These are phyloP conservation scores for Mortierella sp. DNA, from an alignment of 371 early-diverging fungal species.

Conservation along the genomic window DNA sequence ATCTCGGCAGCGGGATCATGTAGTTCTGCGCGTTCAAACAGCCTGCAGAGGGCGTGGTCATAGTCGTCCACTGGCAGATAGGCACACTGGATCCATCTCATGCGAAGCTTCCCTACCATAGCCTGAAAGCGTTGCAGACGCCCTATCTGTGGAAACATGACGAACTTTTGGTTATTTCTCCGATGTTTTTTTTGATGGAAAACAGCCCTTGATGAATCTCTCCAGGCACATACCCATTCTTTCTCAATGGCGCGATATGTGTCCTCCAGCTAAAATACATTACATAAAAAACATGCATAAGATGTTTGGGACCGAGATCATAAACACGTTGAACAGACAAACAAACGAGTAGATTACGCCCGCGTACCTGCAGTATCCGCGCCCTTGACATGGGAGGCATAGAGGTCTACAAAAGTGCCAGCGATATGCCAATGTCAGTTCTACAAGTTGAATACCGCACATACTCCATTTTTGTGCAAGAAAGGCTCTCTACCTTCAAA, in stretches of 20 bases:
- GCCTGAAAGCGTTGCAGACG: slow-evolving; percentile 36
- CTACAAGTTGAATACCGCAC: too few relatives aligned
- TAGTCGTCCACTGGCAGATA: slow-evolving; percentile 40
- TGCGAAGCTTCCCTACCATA: slow-evolving; percentile 36
- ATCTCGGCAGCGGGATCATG: slow-evolving; percentile 10
- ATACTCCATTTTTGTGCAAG: too few relatives aligned
- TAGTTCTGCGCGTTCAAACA: slow-evolving; percentile 34
- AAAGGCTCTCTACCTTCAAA: slow-evolving; percentile 23
- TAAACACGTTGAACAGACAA: not conserved
- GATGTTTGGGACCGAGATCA: too few relatives aligned
- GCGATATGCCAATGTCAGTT: too few relatives aligned
- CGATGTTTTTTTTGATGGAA: too few relatives aligned
- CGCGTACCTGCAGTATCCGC: slow-evolving; percentile 34
- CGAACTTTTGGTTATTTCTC: too few relatives aligned
- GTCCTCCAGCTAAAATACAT: slow-evolving; percentile 23
- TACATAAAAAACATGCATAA: not conserved
- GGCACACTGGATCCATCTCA: slow-evolving; percentile 47
- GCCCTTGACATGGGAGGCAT: slow-evolving; percentile 52
- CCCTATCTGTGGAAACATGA: slow-evolving; percentile 13
- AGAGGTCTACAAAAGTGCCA: slow-evolving; percentile 9
- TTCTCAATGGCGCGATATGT: slow-evolving; percentile 37
- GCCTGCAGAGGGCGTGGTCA: slow-evolving; percentile 33
- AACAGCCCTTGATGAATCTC: too few relatives aligned
- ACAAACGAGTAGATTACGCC: too few relatives aligned
- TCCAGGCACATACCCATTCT: slow-evolving; percentile 35